Base-by-base conservation (phyloP, 768 basidiomycete species). In the Saitozyma sp. region DNA sequence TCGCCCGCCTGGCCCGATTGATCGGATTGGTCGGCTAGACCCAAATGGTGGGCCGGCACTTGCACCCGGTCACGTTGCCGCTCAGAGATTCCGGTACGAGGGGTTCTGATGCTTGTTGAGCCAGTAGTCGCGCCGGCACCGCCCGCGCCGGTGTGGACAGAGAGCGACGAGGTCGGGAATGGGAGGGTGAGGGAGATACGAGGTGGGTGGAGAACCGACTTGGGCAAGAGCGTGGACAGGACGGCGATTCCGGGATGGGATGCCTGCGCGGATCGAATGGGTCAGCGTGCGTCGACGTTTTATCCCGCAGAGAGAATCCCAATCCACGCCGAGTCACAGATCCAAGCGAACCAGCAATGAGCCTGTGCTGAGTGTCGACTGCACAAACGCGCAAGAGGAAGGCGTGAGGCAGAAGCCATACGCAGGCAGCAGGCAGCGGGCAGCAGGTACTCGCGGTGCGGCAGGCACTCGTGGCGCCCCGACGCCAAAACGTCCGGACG, bases 121-220 rank as follows among this genome's bases (percentile, higher is more conserved):
- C 56, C 49, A 20, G n/a, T 52, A 13, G 3, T 39, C 17, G 55
- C 9, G 5, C 29, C 29, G 29, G 55, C 9, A 3, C 29, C 29
- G 29, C 29, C 29, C 29, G 29, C 9, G 17, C 43, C 16, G 41
- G 56, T 52, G 43, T 65, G 59, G 40, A 73, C 58, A 48, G 54
- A 61, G 9, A 69, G 56, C 0, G 65, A 49, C 2, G 75, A 67
- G 14, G 63, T 68, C 8, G 70, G 70, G 51, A 64, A 64, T 7
- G 74, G 74, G 3, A 76, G 51, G 0, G 70, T 74, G 38, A 76
- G 61, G 40, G 58, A 56, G 53, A 71, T 68, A 55, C 75, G 46
- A 13, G 75, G 75, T 41, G 75, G 67, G 52, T 74, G 70, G 4
- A 76, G 66, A 3, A 70, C 46, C 7, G 67, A 70, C 55, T 73